Conservation (phyloP, 2,329 filamentous ascomycete genomes). For the Alternaria conjuncta region DNA sequence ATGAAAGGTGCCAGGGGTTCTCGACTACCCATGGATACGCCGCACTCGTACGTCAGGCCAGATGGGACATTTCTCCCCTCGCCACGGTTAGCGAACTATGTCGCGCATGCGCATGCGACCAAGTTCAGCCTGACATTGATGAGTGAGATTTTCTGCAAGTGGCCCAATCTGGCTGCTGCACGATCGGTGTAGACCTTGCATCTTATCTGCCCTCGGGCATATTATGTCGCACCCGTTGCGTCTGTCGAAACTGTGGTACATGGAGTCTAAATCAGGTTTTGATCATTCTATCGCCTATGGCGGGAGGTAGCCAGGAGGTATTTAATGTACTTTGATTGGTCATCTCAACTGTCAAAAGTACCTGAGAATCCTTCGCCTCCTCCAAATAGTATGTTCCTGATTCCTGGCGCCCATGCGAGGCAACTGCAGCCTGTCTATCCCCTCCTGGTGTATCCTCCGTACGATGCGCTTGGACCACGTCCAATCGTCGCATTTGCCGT, state of each 20-base stretch:
- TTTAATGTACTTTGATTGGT: neutral
- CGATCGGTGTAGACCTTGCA: constrained; percentile 1
- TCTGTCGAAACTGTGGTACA: neutral
- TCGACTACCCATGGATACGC: neutral
- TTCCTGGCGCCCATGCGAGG: neutral
- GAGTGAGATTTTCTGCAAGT: constrained; percentile 5
- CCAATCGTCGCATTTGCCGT: neutral
- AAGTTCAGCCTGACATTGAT: constrained; percentile 7
- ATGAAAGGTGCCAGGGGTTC: neutral
- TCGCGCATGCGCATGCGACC: constrained; percentile 9
- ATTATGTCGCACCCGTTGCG: neutral
- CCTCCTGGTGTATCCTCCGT: neutral
- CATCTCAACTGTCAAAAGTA: neutral
- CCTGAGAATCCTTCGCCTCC: neutral
- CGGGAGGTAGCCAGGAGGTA: neutral
- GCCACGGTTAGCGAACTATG: constrained; percentile 8
- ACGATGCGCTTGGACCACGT: neutral
- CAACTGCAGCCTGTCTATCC: neutral
- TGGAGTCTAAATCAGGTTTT: neutral
- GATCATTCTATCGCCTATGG: neutral
- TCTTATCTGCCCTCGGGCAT: neutral
- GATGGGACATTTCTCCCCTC: neutral
- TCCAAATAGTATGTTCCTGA: neutral
- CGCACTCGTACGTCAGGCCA: neutral
- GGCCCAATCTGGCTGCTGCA: neutral